Base-by-base conservation (phyloP, 2,329 filamentous ascomycete species). In the Podosphaera aphanis region DNA sequence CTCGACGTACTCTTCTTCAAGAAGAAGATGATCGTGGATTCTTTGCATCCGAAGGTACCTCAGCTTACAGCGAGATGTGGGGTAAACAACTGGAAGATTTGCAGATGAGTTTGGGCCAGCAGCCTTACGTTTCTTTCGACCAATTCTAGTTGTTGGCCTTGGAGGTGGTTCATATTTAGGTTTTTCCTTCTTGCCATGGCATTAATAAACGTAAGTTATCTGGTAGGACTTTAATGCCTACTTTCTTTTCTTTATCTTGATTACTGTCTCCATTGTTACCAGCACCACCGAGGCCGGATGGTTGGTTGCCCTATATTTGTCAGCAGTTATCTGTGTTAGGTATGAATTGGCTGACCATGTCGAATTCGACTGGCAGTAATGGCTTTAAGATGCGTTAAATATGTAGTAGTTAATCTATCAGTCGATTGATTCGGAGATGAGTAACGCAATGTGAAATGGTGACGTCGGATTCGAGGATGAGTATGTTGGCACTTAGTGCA, bases 91-190 rank as follows among this genome's bases (percentile, higher is more conserved):
- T 25, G 90, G 90, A 21, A 98, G 79, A 67, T 98, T 98, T 48
- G 88, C 84, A 16, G 90, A 83, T 44, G 90, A 86, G 63, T 88
- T 94, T 51, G 84, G 85, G 45, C 90, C 90, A 49, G 81, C 85
- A 43, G 77, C 74, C 78, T 83, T 94, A 73, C 86, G 88, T 82
- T 98, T 98, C 80, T 92, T 94, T 60, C 88, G 83, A 50, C 90
- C 90, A 62, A 98, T 80, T 62, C 90, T 83, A 54, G 90, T 95
- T 51, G 90, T 98, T 51, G 90, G 90, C 59, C 88, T 80, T 64
- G 90, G 90, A 55, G 90, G 90, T 53, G 90, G 90, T 66, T 98
- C 90, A 71, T 98, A 98, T 81, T 93, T 95, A 61, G 90, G 90
- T 79, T 98, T 98, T 52, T 98, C 88, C 74, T 98, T 95, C 88